Percentiles rank a stretch among this genome's conserved stretches.
phyloP scores from a whole-genome alignment of 257 asterid genomes.

The Eustoma russellianum region DNA sequence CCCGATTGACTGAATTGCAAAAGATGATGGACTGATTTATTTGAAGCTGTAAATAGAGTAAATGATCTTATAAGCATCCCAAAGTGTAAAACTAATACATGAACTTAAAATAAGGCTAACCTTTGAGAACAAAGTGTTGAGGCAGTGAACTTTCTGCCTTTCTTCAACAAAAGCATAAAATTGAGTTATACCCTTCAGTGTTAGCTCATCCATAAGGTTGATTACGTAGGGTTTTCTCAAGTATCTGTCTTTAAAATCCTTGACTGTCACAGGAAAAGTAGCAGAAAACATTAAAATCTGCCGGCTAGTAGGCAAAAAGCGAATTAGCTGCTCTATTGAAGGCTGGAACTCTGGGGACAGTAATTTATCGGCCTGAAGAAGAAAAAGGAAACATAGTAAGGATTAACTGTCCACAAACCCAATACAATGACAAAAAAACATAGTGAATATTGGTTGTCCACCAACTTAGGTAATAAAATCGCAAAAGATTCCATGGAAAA shows the following conservation, averaged over 20 bases:
- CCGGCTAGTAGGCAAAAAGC: slow-evolving; percentile 56
- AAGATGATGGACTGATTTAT: slow-evolving; percentile 72
- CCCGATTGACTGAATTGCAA: slow-evolving; percentile 77
- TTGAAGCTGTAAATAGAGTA: slow-evolving; percentile 46
- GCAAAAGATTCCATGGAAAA: too few species aligned
- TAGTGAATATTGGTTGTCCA: too few species aligned
- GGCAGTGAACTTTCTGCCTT: slow-evolving; percentile 80
- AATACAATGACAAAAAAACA: too few species aligned
- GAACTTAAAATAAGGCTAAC: slow-evolving; percentile 15
- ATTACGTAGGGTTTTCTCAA: slow-evolving; percentile 52
- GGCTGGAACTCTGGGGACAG: slow-evolving; percentile 91
- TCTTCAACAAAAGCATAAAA: slow-evolving; percentile 80
- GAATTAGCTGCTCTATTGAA: slow-evolving; percentile 66
- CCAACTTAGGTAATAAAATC: too few species aligned
- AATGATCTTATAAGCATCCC: not conserved
- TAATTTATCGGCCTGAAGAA: slow-evolving; percentile 89
- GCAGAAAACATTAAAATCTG: slow-evolving; percentile 93
- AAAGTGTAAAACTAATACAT: not conserved
- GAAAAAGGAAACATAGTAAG: not conserved
- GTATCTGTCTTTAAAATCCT: slow-evolving; percentile 67
- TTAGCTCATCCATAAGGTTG: slow-evolving; percentile 77
- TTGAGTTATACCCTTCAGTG: slow-evolving; percentile 73
- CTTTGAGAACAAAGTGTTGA: slow-evolving; percentile 72
- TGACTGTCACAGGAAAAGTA: slow-evolving; percentile 80
- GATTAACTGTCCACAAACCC: not conserved